Percentiles rank a stretch among this genome's conserved stretches.
Conservation (phyloP, 2,329 filamentous ascomycete genomes). For the Onygenales sp. region DNA sequence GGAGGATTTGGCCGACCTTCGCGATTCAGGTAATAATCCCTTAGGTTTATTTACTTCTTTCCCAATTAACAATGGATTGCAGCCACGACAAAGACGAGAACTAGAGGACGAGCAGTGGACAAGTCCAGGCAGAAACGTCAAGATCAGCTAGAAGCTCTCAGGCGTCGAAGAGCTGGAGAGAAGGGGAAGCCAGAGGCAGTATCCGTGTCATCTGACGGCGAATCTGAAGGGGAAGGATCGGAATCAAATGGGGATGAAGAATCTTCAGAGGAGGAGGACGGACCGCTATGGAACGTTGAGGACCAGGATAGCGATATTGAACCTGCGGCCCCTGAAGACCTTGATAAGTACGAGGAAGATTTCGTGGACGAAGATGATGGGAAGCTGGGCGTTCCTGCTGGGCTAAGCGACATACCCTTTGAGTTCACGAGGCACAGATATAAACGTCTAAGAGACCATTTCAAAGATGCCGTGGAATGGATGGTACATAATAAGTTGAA, state of each 20-base stretch:
- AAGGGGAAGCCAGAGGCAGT: conserved; percentile 18
- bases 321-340: conserved; percentile 28
- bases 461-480: conserved; percentile 67
- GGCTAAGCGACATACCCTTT: conserved; percentile 50
- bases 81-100: conserved; percentile 31
- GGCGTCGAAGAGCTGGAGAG: conserved; percentile 33
- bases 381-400: conserved; percentile 46
- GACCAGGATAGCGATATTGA: conserved; percentile 23
- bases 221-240: conserved; percentile 10
- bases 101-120: conserved; percentile 29
- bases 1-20: conserved; percentile 36
- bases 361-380: conserved; percentile 58
- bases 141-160: conserved; percentile 34
- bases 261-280: conserved; percentile 5
- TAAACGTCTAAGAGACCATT: conserved; percentile 61
- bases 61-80: conserved; percentile 9
- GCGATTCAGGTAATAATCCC: conserved; percentile 29
- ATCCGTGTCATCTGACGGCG: conserved; percentile 13
- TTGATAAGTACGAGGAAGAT: conserved; percentile 50
- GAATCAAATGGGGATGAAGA: conserved; percentile 4
- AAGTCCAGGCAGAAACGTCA: conserved; percentile 30
- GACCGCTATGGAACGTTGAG: conserved; percentile 21
- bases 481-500: conserved; percentile 72
- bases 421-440: conserved; percentile 58
- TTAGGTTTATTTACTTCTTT: background rate